Conservation (phyloP, 805 yeast genomes). For the Wickerhamiella hasegawae region DNA sequence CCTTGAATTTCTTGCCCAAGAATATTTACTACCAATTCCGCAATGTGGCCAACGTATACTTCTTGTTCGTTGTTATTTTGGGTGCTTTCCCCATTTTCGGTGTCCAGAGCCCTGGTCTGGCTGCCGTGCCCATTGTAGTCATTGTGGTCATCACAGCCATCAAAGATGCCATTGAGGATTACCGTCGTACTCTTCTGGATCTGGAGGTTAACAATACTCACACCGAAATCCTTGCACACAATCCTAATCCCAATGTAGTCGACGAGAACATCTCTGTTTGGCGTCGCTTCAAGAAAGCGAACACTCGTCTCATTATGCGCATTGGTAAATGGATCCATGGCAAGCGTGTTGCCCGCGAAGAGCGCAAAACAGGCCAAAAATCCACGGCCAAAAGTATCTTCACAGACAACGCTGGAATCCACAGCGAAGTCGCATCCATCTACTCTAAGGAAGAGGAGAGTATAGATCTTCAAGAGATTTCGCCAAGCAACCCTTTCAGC, state of each 20-base stretch:
- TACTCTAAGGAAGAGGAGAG: constrained; percentile 10
- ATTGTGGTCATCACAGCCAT: constrained; percentile 60
- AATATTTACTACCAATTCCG: constrained; percentile 65
- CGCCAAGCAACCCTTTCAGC: neutral
- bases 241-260: constrained; percentile 41
- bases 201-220: constrained; percentile 51
- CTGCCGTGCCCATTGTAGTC: constrained; percentile 69
- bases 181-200: constrained; percentile 47
- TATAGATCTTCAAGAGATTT: neutral
- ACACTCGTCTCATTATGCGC: constrained; percentile 8
- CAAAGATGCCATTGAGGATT: constrained; percentile 68
- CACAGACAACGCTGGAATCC: neutral
- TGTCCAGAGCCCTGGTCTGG: constrained; percentile 52
- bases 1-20: constrained; percentile 75
- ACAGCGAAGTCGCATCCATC: constrained; percentile 8
- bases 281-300: constrained; percentile 53
- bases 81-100: constrained; percentile 66
- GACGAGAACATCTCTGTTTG: constrained; percentile 41
- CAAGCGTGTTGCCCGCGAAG: constrained; percentile 2
- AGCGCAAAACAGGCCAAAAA: neutral
- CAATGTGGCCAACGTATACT: constrained; percentile 82
- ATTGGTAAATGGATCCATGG: constrained; percentile 8
- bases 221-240: constrained; percentile 38
- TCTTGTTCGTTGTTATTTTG: constrained; percentile 59
- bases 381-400: constrained; percentile 8